phyloP scores from a whole-genome alignment of 306 rosid genomes.

The Heteromeles arbutifolia region DNA sequence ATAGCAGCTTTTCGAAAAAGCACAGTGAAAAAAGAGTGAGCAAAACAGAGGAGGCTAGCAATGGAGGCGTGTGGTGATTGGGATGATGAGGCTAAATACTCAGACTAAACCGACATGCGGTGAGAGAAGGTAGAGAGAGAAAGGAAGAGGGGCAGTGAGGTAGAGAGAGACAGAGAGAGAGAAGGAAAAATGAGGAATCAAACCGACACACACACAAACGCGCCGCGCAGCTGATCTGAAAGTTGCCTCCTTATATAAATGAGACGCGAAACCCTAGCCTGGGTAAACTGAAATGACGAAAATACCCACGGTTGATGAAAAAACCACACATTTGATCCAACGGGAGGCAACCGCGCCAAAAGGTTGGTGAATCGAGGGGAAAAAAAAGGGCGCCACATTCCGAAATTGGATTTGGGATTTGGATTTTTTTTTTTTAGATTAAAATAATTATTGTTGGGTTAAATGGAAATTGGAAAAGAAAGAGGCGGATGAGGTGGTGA shows the following conservation, averaged over 20 bases:
- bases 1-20: not conserved
- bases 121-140: slow-evolving; percentile 3
- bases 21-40: not conserved
- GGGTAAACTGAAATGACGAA: slow-evolving; percentile 12
- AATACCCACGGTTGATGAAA: slow-evolving; percentile 22
- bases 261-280: slow-evolving; percentile 73
- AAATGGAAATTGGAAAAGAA: not conserved
- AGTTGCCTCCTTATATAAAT: slow-evolving; percentile 41
- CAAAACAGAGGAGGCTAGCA: not conserved
- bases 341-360: slow-evolving; percentile 47
- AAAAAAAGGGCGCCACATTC: slow-evolving; percentile 43
- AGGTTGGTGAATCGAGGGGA: slow-evolving; percentile 15
- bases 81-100: not conserved
- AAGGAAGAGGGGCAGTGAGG: not conserved
- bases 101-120: slow-evolving; percentile 12
- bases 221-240: slow-evolving; percentile 72
- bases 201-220: slow-evolving; percentile 48
- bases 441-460: not conserved
- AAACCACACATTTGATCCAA: not conserved
- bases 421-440: not conserved
- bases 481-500: not conserved
- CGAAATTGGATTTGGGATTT: not conserved
- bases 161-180: not conserved
- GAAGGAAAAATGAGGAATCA: slow-evolving; percentile 10
- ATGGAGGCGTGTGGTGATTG: slow-evolving; percentile 2